Evolutionary conservation across 441 rosid genomes (phyloP).

Genomic region (Adansonia madagascariensis): DNA sequence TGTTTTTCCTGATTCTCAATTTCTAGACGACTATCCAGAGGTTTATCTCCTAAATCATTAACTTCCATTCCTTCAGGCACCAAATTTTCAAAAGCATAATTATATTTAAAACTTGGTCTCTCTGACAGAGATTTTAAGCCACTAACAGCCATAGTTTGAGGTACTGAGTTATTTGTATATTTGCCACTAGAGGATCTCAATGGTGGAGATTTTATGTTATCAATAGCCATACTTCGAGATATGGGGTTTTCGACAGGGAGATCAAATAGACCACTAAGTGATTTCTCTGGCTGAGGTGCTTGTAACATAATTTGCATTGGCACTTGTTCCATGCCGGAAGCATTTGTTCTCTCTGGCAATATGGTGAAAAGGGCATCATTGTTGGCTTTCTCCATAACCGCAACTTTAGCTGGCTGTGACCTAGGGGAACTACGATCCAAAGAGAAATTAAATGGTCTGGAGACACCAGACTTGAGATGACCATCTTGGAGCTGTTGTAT

Average conservation of each 20-base stretch:
- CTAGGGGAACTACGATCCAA: slow-evolving; percentile 44
- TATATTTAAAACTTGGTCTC: slow-evolving; percentile 36
- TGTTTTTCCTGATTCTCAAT: slow-evolving; percentile 37
- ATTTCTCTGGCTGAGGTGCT: slow-evolving; percentile 34
- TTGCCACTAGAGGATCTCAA: slow-evolving; percentile 38
- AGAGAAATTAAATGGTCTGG: slow-evolving; percentile 45
- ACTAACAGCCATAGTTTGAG: slow-evolving; percentile 33
- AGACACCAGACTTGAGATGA: slow-evolving; percentile 35
- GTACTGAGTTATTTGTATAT: slow-evolving; percentile 36
- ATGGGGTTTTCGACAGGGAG: slow-evolving; percentile 36
- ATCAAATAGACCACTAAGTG: slow-evolving; percentile 34
- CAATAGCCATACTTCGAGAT: slow-evolving; percentile 36
- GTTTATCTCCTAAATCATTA: slow-evolving; percentile 34
- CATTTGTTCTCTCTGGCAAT: slow-evolving; percentile 41
- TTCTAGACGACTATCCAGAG: slow-evolving; percentile 44
- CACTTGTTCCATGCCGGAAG: slow-evolving; percentile 40
- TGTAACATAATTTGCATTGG: slow-evolving; percentile 43
- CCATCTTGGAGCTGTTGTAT: slow-evolving; percentile 40
- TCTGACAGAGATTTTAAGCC: slow-evolving; percentile 39
- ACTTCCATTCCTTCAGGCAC: slow-evolving; percentile 32
- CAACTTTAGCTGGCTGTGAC: slow-evolving; percentile 40
- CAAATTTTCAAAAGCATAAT: slow-evolving; percentile 36
- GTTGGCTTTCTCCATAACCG: slow-evolving; percentile 40
- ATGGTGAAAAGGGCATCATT: slow-evolving; percentile 32
- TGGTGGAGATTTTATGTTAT: slow-evolving; percentile 39